Evolutionary conservation across 495 filamentous ascomycete genomes (phyloP).

Genomic region (Mycothermus thermophilus): DNA sequence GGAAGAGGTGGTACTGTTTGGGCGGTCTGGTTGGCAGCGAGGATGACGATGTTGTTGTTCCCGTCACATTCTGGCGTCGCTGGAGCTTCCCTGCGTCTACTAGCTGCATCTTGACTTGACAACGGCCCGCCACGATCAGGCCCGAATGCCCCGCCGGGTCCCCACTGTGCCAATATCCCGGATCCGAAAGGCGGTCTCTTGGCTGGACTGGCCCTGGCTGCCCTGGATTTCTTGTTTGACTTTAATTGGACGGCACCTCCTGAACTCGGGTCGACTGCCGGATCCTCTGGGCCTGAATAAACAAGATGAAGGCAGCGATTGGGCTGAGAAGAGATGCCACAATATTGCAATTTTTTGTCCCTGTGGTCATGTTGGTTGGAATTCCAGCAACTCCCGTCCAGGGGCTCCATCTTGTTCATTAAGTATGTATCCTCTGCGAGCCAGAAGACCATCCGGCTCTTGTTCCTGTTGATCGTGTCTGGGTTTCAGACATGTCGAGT

Average conservation of each 20-base stretch:
- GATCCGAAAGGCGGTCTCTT: no score
- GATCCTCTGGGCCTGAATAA: no score
- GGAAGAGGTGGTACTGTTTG: slow-evolving; percentile 2
- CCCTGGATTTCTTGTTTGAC: no score
- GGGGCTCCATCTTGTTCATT: slow-evolving; percentile 1
- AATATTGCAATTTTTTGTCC: no score
- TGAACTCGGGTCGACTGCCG: not conserved
- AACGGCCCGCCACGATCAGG: not conserved
- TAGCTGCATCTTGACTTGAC: slow-evolving; percentile 1
- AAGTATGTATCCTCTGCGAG: no score
- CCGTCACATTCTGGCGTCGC: slow-evolving; percentile 3
- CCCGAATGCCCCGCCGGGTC: slow-evolving; percentile 2
- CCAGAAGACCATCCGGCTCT: not conserved
- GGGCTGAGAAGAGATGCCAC: not conserved
- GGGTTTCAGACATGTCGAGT: slow-evolving; percentile 3
- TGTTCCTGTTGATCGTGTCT: no score
- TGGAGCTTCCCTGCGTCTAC: no score
- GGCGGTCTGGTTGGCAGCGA: no score
- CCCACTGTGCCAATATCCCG: slow-evolving; percentile 5
- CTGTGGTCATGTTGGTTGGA: not conserved
- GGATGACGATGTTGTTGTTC: not conserved
- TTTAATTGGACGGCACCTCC: slow-evolving; percentile 3
- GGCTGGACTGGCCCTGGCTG: no score
- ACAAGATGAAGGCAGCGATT: not conserved
- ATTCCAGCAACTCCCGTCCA: no score